Conservation (phyloP, 371 early-diverging fungal genomes). For the Paramicrosporidium saccamoebae region DNA sequence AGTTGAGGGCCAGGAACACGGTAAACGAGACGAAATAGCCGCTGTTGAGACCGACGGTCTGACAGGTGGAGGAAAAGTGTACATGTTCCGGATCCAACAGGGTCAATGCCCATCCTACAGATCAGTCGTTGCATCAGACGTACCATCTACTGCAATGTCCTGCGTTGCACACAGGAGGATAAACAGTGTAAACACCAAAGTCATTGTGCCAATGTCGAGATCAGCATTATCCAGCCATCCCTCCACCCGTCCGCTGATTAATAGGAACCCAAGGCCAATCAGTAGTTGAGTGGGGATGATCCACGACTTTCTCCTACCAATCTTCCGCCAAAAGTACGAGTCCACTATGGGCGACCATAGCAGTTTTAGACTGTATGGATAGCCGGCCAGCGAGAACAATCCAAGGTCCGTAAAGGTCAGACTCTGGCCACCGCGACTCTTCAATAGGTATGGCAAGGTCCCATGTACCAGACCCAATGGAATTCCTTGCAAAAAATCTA, state of each 20-base stretch:
- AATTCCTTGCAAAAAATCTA: slow-evolving; percentile 61
- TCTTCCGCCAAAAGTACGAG: slow-evolving; percentile 26
- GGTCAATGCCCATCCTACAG: slow-evolving; percentile 51
- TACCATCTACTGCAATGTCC: slow-evolving; percentile 87
- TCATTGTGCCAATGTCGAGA: slow-evolving; percentile 21
- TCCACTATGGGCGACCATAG: slow-evolving; percentile 91
- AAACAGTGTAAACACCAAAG: slow-evolving; percentile 24
- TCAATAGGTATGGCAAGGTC: slow-evolving; percentile 65
- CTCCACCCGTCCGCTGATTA: slow-evolving; percentile 39
- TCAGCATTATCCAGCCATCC: slow-evolving; percentile 16
- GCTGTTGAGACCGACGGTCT: slow-evolving; percentile 77
- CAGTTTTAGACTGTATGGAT: slow-evolving; percentile 69
- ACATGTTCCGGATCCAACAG: slow-evolving; percentile 52
- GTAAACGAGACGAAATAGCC: slow-evolving; percentile 86
- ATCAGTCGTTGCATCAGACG: slow-evolving; percentile 1
- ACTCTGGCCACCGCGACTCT: too few relatives aligned
- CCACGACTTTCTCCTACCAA: slow-evolving; percentile 86
- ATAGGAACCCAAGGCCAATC: slow-evolving; percentile 28
- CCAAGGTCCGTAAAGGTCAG: slow-evolving; percentile 66
- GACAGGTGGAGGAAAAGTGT: slow-evolving; percentile 64
- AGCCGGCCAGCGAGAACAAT: slow-evolving; percentile 60
- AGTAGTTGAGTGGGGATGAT: slow-evolving; percentile 81
- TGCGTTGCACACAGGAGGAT: slow-evolving; percentile 87
- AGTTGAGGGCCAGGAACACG: slow-evolving; percentile 73
- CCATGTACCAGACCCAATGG: slow-evolving; percentile 72